These are phyloP conservation scores for Coniella lustricola DNA, from an alignment of 2,329 filamentous ascomycete genomes.

Conservation along the genomic window DNA sequence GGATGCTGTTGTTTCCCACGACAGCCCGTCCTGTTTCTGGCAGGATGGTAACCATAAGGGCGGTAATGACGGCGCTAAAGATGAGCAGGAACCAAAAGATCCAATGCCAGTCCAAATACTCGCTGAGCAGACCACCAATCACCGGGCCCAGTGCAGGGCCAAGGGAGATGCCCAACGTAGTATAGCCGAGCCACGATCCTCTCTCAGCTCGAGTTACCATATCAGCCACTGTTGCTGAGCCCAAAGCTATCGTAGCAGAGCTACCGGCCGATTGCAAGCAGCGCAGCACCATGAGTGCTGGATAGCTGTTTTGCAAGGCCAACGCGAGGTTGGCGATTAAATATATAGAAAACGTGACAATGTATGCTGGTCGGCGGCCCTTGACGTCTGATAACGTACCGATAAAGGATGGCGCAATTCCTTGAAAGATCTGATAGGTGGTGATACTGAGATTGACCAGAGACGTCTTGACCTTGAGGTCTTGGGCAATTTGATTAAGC, in stretches of 20 bases:
- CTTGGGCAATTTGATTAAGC: slow-evolving; percentile 31
- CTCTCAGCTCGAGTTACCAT: slow-evolving; percentile 54
- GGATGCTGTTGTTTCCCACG: slow-evolving; percentile 47
- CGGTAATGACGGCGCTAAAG: slow-evolving; percentile 30
- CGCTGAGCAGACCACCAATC: slow-evolving; percentile 49
- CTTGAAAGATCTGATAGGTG: slow-evolving; percentile 21
- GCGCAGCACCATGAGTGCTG: slow-evolving; percentile 40
- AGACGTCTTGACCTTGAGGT: slow-evolving; percentile 31
- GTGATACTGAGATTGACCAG: slow-evolving; percentile 42
- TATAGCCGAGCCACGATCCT: slow-evolving; percentile 49
- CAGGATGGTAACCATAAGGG: slow-evolving; percentile 40
- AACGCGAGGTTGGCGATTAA: slow-evolving; percentile 40
- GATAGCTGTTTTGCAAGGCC: slow-evolving; percentile 36
- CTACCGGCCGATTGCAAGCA: slow-evolving; percentile 35
- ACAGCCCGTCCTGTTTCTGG: slow-evolving; percentile 45
- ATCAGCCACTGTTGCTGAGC: slow-evolving; percentile 43
- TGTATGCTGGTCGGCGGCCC: slow-evolving; percentile 38
- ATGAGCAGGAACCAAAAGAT: slow-evolving; percentile 59
- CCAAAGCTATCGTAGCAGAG: slow-evolving; percentile 22
- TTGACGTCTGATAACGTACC: slow-evolving; percentile 8
- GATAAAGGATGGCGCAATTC: slow-evolving; percentile 33
- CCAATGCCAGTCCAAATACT: slow-evolving; percentile 51
- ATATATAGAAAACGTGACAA: slow-evolving; percentile 39
- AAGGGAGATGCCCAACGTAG: slow-evolving; percentile 38
- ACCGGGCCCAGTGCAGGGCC: slow-evolving; percentile 46